Conservation (phyloP, 2,329 filamentous ascomycete genomes). For the Fusarium multiceps region DNA sequence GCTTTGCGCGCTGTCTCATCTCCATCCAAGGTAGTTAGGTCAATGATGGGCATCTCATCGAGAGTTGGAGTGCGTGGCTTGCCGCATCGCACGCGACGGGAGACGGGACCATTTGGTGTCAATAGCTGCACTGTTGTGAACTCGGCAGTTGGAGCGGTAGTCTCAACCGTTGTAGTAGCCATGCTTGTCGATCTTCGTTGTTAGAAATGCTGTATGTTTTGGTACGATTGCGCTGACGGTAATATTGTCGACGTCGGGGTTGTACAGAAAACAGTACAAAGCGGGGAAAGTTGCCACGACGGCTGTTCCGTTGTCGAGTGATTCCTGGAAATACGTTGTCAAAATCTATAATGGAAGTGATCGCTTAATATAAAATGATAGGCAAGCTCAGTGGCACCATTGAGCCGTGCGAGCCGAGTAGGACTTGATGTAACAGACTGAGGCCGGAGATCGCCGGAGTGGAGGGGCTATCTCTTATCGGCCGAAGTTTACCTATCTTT, state of each 20-base stretch:
- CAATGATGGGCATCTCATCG: constrained; percentile 11
- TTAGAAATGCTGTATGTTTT: rapidly evolving
- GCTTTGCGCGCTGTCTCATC: not conserved
- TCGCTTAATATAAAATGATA: not conserved
- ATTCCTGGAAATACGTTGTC: rapidly evolving
- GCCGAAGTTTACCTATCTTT: constrained; percentile 1
- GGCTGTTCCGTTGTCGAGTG: rapidly evolving
- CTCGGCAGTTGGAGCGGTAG: not conserved
- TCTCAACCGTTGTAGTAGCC: not conserved
- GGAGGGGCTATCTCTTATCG: not conserved
- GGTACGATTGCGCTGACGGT: rapidly evolving
- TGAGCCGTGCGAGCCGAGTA: not conserved
- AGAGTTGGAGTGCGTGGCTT: constrained; percentile 10
- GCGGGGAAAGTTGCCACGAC: not conserved
- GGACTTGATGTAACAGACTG: not conserved
- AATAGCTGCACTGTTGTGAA: constrained; percentile 12
- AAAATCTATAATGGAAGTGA: rapidly evolving
- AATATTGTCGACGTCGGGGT: not conserved
- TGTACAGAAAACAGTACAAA: rapidly evolving
- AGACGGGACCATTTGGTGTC: constrained; percentile 9
- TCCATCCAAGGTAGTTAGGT: not conserved
- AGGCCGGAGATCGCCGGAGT: constrained; percentile 12
- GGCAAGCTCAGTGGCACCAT: rapidly evolving
- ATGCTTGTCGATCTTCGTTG: not conserved
- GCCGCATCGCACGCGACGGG: constrained; percentile 12